Conservation (phyloP, 2,329 filamentous ascomycete species). For the Phoma herbarum region DNA sequence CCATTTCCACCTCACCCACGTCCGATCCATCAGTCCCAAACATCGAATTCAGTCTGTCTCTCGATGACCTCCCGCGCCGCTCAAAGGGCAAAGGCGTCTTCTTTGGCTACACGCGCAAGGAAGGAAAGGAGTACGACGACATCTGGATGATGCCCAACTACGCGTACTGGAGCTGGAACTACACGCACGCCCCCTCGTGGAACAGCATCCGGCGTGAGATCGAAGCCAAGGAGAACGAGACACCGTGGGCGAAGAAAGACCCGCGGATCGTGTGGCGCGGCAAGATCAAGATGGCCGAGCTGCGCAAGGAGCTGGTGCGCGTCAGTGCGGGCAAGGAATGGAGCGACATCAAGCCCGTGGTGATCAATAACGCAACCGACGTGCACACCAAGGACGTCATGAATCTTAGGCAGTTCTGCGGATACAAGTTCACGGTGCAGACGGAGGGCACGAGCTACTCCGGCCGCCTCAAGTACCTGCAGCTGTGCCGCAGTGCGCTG, state of each 20-base stretch:
- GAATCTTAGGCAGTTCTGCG: conserved; percentile 46
- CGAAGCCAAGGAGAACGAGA: conserved; percentile 30
- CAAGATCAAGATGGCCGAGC: conserved; percentile 45
- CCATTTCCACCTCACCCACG: conserved; percentile 36
- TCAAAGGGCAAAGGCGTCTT: conserved; percentile 39
- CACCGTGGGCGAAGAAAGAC: conserved; percentile 43
- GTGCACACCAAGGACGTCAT: conserved; percentile 46
- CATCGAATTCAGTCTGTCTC: conserved; percentile 45
- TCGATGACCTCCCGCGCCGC: conserved; percentile 45
- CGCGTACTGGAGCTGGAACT: conserved; percentile 49
- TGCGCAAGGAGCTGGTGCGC: conserved; percentile 41
- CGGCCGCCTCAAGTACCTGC: conserved; percentile 62
- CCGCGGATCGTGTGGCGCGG: conserved; percentile 45
- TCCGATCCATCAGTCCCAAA: conserved; percentile 43
- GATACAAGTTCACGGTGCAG: conserved; percentile 63
- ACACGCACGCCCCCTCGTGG: conserved; percentile 47
- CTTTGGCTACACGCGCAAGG: conserved; percentile 45
- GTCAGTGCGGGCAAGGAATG: conserved; percentile 42
- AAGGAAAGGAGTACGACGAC: conserved; percentile 38
- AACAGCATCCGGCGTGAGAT: conserved; percentile 46
- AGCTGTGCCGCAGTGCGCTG: conserved; percentile 56
- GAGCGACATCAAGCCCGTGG: conserved; percentile 47
- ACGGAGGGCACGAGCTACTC: conserved; percentile 65
- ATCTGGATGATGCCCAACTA: conserved; percentile 50
- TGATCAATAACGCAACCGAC: conserved; percentile 45